A percentile compares a stretch with the other conserved stretches of the same genome.
Evolutionary conservation across 2,329 filamentous ascomycete genomes (phyloP).

Genomic region (Tolypocladium amazonense): DNA sequence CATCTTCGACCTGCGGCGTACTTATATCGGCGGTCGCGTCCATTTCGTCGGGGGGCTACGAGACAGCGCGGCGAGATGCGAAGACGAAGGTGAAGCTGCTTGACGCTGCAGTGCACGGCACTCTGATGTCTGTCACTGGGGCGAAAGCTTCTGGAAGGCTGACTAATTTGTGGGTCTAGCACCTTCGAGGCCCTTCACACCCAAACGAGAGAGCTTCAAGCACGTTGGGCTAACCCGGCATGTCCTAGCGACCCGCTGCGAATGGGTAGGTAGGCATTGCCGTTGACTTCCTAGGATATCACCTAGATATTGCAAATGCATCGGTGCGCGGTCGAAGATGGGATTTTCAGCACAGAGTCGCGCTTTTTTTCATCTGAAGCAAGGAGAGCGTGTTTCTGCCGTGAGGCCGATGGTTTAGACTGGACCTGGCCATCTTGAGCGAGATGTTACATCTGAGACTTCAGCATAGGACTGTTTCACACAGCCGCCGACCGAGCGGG

Average conservation of each 20-base stretch:
- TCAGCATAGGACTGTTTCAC: not conserved
- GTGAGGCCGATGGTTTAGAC: not conserved
- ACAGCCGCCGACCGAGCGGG: not conserved
- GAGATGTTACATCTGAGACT: not conserved
- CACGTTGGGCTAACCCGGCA: too few relatives aligned
- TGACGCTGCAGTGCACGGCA: not conserved
- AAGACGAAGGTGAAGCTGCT: not conserved
- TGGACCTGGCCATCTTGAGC: too few relatives aligned
- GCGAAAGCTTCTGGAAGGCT: conserved; percentile 1
- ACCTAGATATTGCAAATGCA: too few relatives aligned
- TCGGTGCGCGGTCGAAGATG: not conserved
- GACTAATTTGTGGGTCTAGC: conserved; percentile 2
- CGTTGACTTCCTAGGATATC: too few relatives aligned
- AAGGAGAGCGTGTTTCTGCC: not conserved
- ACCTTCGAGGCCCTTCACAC: not conserved
- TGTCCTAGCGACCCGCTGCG: not conserved
- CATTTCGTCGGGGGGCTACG: not conserved
- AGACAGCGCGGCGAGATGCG: not conserved
- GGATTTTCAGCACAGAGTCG: not conserved
- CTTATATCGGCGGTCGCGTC: not conserved
- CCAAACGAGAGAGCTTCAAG: too few relatives aligned
- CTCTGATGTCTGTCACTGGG: not conserved
- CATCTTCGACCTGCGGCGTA: conserved; percentile 5
- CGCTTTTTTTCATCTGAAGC: not conserved
- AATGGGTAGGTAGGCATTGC: too few relatives aligned